Evolutionary conservation across 192 early-diverging fungal species (phyloP).

Genomic region (Powellomyces hirtus): DNA sequence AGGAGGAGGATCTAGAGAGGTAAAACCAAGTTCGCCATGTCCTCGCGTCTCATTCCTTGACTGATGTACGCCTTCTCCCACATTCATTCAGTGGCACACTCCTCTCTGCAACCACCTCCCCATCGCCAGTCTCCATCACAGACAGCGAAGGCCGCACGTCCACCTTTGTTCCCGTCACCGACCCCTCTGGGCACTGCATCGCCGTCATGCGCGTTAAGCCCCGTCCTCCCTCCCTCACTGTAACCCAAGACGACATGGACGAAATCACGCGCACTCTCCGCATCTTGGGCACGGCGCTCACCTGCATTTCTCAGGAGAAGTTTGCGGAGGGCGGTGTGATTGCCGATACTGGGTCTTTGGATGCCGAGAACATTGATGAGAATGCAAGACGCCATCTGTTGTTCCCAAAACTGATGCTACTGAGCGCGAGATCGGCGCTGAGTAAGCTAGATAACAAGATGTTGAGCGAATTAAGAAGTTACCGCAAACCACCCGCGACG

Average conservation of each 20-base stretch:
- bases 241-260: slow-evolving; percentile 33
- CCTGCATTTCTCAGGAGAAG: slow-evolving; percentile 17
- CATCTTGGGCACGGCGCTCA: slow-evolving; percentile 26
- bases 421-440: slow-evolving; percentile 35
- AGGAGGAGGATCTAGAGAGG: neutral
- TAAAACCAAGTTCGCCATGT: too few relatives aligned
- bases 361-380: slow-evolving; percentile 50
- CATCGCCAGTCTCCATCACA: neutral
- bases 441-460: slow-evolving; percentile 39
- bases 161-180: slow-evolving; percentile 37
- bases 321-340: slow-evolving; percentile 4
- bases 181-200: slow-evolving; percentile 28
- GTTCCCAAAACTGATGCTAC: slow-evolving; percentile 54
- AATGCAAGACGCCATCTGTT: slow-evolving; percentile 40
- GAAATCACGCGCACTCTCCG: slow-evolving; percentile 30
- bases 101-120: neutral
- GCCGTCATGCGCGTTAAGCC: slow-evolving; percentile 29
- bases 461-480: slow-evolving; percentile 52
- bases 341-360: neutral
- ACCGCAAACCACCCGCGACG: slow-evolving; percentile 52
- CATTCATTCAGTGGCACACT: neutral
- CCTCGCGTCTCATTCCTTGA: too few relatives aligned
- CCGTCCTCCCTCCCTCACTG: neutral
- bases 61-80: neutral
- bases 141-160: neutral